Evolutionary conservation across 345 rosid genomes (phyloP).

Genomic region (Eucalyptus decipiens): DNA sequence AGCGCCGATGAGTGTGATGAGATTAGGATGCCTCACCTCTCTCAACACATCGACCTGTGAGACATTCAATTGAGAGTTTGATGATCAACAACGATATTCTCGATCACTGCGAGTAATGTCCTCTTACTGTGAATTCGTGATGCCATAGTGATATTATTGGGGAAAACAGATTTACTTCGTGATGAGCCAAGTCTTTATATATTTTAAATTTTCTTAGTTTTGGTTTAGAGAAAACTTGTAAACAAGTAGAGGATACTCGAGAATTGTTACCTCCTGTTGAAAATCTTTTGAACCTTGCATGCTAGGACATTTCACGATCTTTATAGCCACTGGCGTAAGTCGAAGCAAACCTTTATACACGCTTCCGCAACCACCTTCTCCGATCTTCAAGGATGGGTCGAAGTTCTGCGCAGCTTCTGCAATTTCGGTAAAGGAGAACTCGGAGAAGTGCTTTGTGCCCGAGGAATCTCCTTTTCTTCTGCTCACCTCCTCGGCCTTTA

Average conservation of each 20-base stretch:
- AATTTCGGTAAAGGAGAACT: background rate
- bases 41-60: background rate
- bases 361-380: background rate
- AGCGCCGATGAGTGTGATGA: conserved; percentile 68
- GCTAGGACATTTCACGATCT: background rate
- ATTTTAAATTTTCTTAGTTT: background rate
- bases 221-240: background rate
- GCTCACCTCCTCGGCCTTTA: background rate
- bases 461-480: background rate
- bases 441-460: background rate
- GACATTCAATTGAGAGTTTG: background rate
- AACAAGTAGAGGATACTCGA: background rate
- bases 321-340: background rate
- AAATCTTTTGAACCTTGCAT: background rate
- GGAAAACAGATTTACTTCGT: background rate
- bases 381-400: background rate
- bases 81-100: background rate
- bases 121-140: background rate
- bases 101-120: background rate
- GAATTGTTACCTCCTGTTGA: background rate
- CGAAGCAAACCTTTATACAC: background rate
- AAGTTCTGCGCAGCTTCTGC: background rate
- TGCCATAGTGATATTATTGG: background rate
- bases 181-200: background rate
- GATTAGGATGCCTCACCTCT: conserved; percentile 72